Conservation (phyloP, 257 asterid genomes). For the Solanum habrochaites region DNA sequence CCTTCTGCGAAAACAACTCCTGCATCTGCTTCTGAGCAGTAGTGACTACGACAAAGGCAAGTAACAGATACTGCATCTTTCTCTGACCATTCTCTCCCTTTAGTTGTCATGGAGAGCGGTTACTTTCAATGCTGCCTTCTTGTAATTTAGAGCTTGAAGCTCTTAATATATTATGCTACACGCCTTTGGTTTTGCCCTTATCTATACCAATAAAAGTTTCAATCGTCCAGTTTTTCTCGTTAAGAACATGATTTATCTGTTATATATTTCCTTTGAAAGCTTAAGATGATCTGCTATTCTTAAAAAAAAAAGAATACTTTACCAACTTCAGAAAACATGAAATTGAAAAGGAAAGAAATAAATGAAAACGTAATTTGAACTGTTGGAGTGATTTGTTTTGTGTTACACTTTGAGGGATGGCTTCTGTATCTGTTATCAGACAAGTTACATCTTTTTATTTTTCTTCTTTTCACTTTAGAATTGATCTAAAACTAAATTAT, state of each 20-base stretch:
- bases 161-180: not conserved
- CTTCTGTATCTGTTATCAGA: not conserved
- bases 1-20: conserved; percentile 24
- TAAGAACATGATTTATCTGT: not conserved
- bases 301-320: not conserved
- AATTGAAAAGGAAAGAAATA: not conserved
- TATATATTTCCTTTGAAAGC: not conserved
- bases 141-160: not conserved
- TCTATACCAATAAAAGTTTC: not conserved
- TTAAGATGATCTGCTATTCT: not conserved
- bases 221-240: not conserved
- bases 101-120: not conserved
- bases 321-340: not conserved
- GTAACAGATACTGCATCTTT: not conserved
- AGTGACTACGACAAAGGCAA: not conserved
- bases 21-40: not conserved
- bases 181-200: not conserved
- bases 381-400: not conserved
- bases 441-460: not conserved
- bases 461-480: not conserved
- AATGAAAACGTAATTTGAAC: not conserved
- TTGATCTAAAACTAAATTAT: not conserved
- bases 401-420: not conserved
- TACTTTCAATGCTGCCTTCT: not conserved
- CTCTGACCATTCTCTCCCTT: not conserved